These are phyloP conservation scores for Saturnispora sekii DNA, from an alignment of 805 yeast genomes.

Conservation along the genomic window DNA sequence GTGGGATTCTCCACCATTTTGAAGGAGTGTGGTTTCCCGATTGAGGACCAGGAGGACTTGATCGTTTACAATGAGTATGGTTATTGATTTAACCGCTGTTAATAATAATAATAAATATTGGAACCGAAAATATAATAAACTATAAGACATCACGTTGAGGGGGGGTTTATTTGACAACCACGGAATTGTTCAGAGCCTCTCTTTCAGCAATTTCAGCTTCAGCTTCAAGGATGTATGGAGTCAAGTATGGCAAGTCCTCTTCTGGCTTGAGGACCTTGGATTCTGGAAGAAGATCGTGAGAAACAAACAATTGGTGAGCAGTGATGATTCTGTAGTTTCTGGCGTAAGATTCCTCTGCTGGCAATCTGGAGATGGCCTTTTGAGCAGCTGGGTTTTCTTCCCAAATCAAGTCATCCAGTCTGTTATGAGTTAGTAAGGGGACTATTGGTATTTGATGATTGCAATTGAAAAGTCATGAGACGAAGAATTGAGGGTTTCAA, in stretches of 20 bases:
- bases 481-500: background rate
- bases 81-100: slow-evolving; percentile 24
- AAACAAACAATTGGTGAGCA: slow-evolving; percentile 79
- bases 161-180: slow-evolving; percentile 20
- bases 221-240: slow-evolving; percentile 87
- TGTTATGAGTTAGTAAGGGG: no score
- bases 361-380: slow-evolving; percentile 82
- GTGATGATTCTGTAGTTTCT: slow-evolving; percentile 88
- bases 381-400: slow-evolving; percentile 86
- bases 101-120: slow-evolving; percentile 2
- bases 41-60: slow-evolving; percentile 36
- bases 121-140: background rate
- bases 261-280: slow-evolving; percentile 68
- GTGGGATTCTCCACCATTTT: slow-evolving; percentile 47
- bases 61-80: slow-evolving; percentile 53
- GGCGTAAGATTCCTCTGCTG: slow-evolving; percentile 74
- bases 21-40: slow-evolving; percentile 56
- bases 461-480: no score
- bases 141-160: background rate
- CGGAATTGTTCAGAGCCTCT: slow-evolving; percentile 76
- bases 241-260: slow-evolving; percentile 73
- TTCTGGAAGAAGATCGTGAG: slow-evolving; percentile 78
- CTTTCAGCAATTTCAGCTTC: slow-evolving; percentile 88
- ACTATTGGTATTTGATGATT: no score
- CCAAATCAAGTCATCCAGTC: slow-evolving; percentile 74